Percentiles rank a stretch among this genome's conserved stretches.
Conservation (phyloP, 2,329 filamentous ascomycete species). For the Rutstroemia sp. region DNA sequence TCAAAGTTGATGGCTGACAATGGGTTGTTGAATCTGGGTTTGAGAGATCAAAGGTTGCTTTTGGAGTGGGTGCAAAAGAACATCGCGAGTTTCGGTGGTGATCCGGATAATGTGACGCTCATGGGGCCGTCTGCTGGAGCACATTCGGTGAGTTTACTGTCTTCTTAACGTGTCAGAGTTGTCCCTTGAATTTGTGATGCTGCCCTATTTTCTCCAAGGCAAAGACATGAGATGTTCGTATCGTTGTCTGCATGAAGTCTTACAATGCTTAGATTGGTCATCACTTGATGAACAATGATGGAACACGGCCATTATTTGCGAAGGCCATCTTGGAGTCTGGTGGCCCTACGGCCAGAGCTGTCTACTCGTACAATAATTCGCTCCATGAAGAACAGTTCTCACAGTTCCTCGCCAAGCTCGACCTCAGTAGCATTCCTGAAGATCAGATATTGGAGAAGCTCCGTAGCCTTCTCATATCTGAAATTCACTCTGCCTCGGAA, state of each 20-base stretch:
- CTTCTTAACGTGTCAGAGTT: background rate
- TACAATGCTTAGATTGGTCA: slow-evolving; percentile 49
- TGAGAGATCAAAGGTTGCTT: slow-evolving; percentile 53
- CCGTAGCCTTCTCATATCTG: slow-evolving; percentile 34
- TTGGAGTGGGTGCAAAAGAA: slow-evolving; percentile 55
- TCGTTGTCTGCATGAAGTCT: background rate
- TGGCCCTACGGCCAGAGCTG: slow-evolving; percentile 46
- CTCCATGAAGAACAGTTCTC: slow-evolving; percentile 49
- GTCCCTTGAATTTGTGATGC: too few species aligned
- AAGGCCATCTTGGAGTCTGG: slow-evolving; percentile 52
- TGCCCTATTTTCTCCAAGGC: too few species aligned
- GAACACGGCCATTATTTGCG: slow-evolving; percentile 36
- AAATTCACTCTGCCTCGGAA: slow-evolving; percentile 36
- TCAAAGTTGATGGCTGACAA: slow-evolving; percentile 46
- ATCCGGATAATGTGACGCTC: slow-evolving; percentile 49
- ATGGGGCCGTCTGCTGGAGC: slow-evolving; percentile 56
- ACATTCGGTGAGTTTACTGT: slow-evolving; percentile 43
- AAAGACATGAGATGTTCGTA: background rate
- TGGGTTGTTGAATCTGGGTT: slow-evolving; percentile 55
- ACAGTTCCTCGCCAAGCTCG: slow-evolving; percentile 47
- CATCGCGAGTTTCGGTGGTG: slow-evolving; percentile 52
- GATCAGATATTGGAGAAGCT: slow-evolving; percentile 46
- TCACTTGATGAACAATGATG: slow-evolving; percentile 48
- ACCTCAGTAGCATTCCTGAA: slow-evolving; percentile 36
- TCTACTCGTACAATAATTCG: slow-evolving; percentile 46